phyloP scores from a whole-genome alignment of 2,329 filamentous ascomycete species.

The Dactylonectria macrodidyma region DNA sequence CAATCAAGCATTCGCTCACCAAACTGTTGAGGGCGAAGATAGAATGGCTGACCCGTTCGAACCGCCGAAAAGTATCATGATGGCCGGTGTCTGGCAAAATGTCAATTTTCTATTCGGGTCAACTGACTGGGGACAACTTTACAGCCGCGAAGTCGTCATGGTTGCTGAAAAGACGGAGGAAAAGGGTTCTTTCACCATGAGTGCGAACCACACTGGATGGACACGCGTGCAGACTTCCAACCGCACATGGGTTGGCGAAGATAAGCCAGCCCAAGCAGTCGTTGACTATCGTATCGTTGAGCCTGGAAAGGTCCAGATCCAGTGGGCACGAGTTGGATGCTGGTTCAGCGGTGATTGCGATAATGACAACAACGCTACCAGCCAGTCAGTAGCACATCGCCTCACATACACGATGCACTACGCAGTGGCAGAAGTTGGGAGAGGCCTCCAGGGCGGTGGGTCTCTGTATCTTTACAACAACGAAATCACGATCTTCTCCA shows the following conservation, averaged over 20 bases:
- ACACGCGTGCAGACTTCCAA: background rate
- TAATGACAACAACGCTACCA: background rate
- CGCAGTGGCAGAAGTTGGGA: slow-evolving; percentile 16
- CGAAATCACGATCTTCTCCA: background rate
- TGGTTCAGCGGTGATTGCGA: background rate
- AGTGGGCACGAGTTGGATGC: slow-evolving; percentile 3
- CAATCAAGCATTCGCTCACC: background rate
- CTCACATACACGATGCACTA: slow-evolving; percentile 19
- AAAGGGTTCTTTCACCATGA: background rate
- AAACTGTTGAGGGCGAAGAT: background rate
- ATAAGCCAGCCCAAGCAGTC: background rate
- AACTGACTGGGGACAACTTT: background rate
- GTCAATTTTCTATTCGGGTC: background rate
- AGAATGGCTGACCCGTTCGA: background rate
- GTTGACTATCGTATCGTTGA: slow-evolving; percentile 6
- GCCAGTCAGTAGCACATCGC: slow-evolving; percentile 7
- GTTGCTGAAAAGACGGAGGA: slow-evolving; percentile 12
- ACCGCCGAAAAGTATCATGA: slow-evolving; percentile 5
- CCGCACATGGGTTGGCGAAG: background rate
- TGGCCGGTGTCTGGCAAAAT: slow-evolving; percentile 1
- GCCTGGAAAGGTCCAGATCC: background rate
- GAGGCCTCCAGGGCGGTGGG: background rate
- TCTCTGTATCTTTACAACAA: background rate
- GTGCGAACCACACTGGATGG: background rate
- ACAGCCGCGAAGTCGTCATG: slow-evolving; percentile 10